Evolutionary conservation across 768 basidiomycete species (phyloP).

Genomic region (Pleurotus ostreatus): DNA sequence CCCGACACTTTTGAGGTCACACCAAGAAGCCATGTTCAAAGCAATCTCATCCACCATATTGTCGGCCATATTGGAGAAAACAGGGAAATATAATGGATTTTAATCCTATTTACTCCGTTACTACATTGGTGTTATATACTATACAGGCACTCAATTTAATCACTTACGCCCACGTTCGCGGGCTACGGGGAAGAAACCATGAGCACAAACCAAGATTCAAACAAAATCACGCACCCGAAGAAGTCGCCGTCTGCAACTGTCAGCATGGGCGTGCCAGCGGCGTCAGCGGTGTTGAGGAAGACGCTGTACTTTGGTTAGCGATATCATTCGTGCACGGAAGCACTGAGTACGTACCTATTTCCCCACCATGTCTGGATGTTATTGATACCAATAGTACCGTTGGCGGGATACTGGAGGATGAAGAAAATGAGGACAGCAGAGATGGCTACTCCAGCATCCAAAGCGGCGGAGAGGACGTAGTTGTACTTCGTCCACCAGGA

Average conservation of each 20-base stretch:
- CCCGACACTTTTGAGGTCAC: no score
- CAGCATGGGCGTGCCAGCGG: constrained; percentile 29
- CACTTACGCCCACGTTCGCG: not conserved
- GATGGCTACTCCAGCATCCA: constrained; percentile 68
- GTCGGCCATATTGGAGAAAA: no score
- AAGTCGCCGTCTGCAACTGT: constrained; percentile 23
- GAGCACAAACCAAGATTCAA: not conserved
- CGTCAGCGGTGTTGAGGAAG: constrained; percentile 38
- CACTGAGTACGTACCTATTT: constrained; percentile 37
- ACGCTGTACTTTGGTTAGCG: constrained; percentile 18
- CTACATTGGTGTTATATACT: no score
- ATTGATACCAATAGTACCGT: constrained; percentile 53
- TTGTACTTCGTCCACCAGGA: constrained; percentile 68
- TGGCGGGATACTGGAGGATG: constrained; percentile 63
- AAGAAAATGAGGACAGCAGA: constrained; percentile 46
- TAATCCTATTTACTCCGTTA: no score
- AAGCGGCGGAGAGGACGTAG: constrained; percentile 67
- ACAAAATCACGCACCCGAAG: constrained; percentile 25
- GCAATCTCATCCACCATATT: no score
- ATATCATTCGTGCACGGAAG: constrained; percentile 9
- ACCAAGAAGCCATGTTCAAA: no score
- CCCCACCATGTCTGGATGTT: constrained; percentile 70
- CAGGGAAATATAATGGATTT: no score
- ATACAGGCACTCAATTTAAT: no score
- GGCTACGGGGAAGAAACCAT: not conserved